Evolutionary conservation across 495 filamentous ascomycete species (phyloP), one percentile per base, ranked within the genome.

Genomic region (Annulohypoxylon bovei): DNA sequence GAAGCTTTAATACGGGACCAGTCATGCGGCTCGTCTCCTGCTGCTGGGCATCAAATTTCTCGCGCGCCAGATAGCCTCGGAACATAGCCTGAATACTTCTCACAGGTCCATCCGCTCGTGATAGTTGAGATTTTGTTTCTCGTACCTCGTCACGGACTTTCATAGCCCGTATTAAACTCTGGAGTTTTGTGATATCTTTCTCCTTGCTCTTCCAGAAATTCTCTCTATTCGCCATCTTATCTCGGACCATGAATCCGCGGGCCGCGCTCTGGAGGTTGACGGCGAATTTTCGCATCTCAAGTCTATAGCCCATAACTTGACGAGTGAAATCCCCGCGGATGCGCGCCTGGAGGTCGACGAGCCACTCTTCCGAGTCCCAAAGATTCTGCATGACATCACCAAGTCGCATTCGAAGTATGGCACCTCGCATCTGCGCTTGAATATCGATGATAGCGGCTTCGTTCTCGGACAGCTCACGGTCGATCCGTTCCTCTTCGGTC

Each of bases 401-500:
- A 11, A 98, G 88, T 61, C 86, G 85, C 78, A 97, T 81, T 52
- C 96, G 87, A 22, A 92, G 67, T 59, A 95, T 77, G 7, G 93
- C 92, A 14, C 95, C 96, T 65, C 91, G 86, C n/a, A 93, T 87
- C 74, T 97, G 93, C 20, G 91, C 86, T 75, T 99, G 96, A 22
- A 99, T 84, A 59, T 98, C 94, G 8, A 87, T 50, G 39, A 98
- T 88, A 0, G 84, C 81, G 1, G 74, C 75, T 74, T 94, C 92
- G 44, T 91, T 88, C 71, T 95, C 93, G 49, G 85, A 83, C 5
- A 98, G 79, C 75, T 98, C 93, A 47, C 95, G 85, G 59, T 95
- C 87, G 52, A 97, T 92, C 37, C 94, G 86, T 65, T 97, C 93
- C 68, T 98, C 92, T 73, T 97, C 94, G 0, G 91, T 91, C 76